These are phyloP conservation scores for Colletotrichum horii DNA, from an alignment of 2,329 filamentous ascomycete species.

Conservation along the genomic window DNA sequence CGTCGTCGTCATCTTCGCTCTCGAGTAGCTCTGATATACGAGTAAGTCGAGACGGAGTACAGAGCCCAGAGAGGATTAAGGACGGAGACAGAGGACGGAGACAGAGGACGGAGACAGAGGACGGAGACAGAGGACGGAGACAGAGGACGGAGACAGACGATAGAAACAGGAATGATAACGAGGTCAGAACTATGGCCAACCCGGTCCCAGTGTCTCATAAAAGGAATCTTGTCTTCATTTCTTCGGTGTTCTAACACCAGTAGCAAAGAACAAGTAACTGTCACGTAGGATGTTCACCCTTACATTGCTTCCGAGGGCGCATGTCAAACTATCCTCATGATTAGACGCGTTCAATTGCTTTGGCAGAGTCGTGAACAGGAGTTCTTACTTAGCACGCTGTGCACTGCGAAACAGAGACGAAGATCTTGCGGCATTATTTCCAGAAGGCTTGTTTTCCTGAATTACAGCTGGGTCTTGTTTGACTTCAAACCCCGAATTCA, in stretches of 20 bases:
- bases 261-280: not conserved
- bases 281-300: rapidly evolving
- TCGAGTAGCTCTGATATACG: rapidly evolving
- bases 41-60: not conserved
- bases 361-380: not conserved
- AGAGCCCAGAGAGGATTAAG: not conserved
- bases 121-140: no score
- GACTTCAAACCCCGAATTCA: not conserved
- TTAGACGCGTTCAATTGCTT: not conserved
- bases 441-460: not conserved
- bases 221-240: not conserved
- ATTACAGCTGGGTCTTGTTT: rapidly evolving
- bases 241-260: rapidly evolving
- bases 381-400: no score
- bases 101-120: no score
- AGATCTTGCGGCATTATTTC: not conserved
- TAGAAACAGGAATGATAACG: not conserved
- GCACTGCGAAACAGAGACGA: not conserved
- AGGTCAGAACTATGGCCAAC: rapidly evolving
- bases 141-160: not conserved
- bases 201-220: rapidly evolving
- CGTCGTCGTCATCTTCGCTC: not conserved
- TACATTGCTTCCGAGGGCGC: not conserved
- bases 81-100: no score
- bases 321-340: not conserved